phyloP scores from a whole-genome alignment of 176 grass and related monocot genomes.

The Oryza australiensis region DNA sequence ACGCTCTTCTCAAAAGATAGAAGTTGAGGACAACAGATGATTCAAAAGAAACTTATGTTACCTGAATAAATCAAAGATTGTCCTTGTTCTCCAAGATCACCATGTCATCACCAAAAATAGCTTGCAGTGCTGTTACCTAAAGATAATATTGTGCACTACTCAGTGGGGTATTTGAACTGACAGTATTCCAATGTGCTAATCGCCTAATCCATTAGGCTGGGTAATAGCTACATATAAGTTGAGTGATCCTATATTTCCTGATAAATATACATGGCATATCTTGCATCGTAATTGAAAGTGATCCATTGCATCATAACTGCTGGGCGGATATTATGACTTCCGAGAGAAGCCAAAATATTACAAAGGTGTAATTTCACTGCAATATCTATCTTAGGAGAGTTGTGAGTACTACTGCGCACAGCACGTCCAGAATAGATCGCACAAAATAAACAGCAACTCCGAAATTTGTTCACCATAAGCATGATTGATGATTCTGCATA shows the following conservation, averaged over 20 bases:
- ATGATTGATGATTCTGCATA: neutral
- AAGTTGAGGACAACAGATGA: neutral
- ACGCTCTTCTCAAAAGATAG: neutral
- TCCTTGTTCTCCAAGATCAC: constrained; percentile 40
- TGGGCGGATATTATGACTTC: too few relatives aligned
- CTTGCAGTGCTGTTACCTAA: constrained; percentile 59
- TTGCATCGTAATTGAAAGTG: neutral
- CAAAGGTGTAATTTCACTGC: neutral
- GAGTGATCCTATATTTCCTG: neutral
- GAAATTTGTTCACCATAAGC: neutral
- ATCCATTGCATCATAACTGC: too few relatives aligned
- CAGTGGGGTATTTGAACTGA: neutral
- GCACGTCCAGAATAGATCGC: neutral
- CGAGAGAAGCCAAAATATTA: too few relatives aligned
- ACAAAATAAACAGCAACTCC: neutral
- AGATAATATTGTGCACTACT: constrained; percentile 9
- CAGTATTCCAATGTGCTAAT: neutral
- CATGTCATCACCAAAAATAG: constrained; percentile 64
- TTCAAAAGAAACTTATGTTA: constrained; percentile 28
- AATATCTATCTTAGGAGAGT: neutral
- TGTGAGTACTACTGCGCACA: neutral
- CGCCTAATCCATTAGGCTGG: too few relatives aligned
- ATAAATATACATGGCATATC: too few relatives aligned
- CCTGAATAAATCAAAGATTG: constrained; percentile 53
- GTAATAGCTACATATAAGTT: neutral